A percentile compares a stretch with the other conserved stretches of the same genome.
phyloP scores from a whole-genome alignment of 2,329 filamentous ascomycete genomes.

The Myriangium duriaei region DNA sequence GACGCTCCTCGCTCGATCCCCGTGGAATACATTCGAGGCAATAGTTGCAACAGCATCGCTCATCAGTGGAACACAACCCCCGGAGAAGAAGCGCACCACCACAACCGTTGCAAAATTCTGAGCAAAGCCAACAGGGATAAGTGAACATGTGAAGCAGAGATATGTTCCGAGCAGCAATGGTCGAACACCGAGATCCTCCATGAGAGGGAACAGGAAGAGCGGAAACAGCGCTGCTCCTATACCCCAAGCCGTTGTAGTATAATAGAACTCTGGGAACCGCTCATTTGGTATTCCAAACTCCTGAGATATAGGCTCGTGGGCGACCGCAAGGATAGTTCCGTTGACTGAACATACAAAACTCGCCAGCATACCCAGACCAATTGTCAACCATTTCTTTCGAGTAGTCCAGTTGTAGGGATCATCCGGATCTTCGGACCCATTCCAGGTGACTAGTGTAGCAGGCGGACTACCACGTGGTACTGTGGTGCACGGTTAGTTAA shows the following conservation, averaged over 20 bases:
- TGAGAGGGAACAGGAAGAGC: constrained; percentile 29
- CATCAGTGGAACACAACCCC: constrained; percentile 18
- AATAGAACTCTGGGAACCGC: constrained; percentile 29
- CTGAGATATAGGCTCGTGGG: constrained; percentile 20
- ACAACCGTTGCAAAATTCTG: constrained; percentile 14
- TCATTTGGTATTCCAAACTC: constrained; percentile 28
- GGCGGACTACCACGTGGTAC: too few species aligned
- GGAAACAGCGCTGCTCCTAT: constrained; percentile 31
- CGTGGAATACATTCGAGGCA: not conserved
- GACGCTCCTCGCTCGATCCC: constrained; percentile 19
- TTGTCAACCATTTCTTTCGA: constrained; percentile 25
- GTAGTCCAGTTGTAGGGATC: constrained; percentile 29
- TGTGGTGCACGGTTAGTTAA: too few species aligned
- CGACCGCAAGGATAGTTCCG: constrained; percentile 3
- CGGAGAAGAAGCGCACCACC: constrained; percentile 13
- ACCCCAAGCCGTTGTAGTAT: constrained; percentile 30
- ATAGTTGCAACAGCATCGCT: constrained; percentile 10
- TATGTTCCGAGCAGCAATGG: constrained; percentile 10
- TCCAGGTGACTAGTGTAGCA: too few species aligned
- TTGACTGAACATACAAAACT: constrained; percentile 11
- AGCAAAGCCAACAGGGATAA: constrained; percentile 14
- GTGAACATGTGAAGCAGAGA: constrained; percentile 11
- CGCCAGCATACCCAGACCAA: constrained; percentile 17
- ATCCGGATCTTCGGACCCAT: constrained; percentile 18
- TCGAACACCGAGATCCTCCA: constrained; percentile 25